Conservation (phyloP, 2,329 filamentous ascomycete species). For the Penicillium rolfsii region DNA sequence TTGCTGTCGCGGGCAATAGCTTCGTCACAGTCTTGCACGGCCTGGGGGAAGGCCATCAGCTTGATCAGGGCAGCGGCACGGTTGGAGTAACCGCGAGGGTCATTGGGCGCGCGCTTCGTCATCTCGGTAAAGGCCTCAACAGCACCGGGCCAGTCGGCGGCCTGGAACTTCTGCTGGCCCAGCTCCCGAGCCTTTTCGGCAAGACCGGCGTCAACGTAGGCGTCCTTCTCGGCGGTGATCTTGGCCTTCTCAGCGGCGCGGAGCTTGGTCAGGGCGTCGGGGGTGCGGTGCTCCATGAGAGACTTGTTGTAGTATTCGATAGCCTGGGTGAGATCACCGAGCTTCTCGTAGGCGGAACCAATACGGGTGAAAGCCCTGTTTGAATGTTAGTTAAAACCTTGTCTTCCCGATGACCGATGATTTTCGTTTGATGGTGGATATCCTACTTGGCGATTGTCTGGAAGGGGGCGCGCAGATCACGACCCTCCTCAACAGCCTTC, state of each 20-base stretch:
- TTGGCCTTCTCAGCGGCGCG: slow-evolving; percentile 87
- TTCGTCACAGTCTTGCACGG: slow-evolving; percentile 86
- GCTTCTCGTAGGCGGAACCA: slow-evolving; percentile 89
- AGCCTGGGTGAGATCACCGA: slow-evolving; percentile 76
- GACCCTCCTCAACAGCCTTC: slow-evolving; percentile 86
- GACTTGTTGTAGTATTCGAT: slow-evolving; percentile 91
- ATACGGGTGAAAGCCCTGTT: slow-evolving; percentile 83
- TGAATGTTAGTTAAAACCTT: slow-evolving; percentile 15
- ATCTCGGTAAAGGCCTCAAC: slow-evolving; percentile 95
- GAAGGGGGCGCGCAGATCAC: slow-evolving; percentile 89
- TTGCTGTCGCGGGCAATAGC: slow-evolving; percentile 88
- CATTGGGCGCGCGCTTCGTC: slow-evolving; percentile 91
- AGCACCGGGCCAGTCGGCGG: slow-evolving; percentile 89
- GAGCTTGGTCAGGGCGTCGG: slow-evolving; percentile 90
- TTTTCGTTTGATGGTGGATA: background rate
- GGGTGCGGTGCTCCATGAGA: slow-evolving; percentile 93
- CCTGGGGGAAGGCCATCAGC: slow-evolving; percentile 91
- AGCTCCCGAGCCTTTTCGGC: slow-evolving; percentile 94
- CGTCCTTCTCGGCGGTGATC: slow-evolving; percentile 71
- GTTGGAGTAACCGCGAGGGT: slow-evolving; percentile 95
- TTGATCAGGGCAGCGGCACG: slow-evolving; percentile 96
- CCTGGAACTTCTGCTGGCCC: slow-evolving; percentile 97
- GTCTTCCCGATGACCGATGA: background rate
- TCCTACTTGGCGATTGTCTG: slow-evolving; percentile 89
- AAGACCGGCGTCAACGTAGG: slow-evolving; percentile 88